phyloP scores from a whole-genome alignment of 1,139 yeast species.

The Yamadazyma epiphylla region DNA sequence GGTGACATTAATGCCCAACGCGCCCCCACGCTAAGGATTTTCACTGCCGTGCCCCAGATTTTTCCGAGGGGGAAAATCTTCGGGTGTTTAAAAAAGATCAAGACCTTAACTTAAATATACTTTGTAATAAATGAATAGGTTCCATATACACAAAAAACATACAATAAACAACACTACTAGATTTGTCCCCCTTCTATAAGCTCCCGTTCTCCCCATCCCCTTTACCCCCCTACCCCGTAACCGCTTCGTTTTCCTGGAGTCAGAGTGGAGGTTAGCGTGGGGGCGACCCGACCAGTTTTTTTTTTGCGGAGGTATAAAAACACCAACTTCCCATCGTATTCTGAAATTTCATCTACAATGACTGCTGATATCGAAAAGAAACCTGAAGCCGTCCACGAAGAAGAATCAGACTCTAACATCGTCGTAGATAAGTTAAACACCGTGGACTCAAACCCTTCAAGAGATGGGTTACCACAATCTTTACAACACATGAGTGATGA shows the following conservation, averaged over 20 bases:
- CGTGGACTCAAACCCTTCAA: neutral
- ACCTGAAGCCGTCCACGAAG: conserved; percentile 5
- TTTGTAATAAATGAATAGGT: no score
- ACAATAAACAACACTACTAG: no score
- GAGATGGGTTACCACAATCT: conserved; percentile 26
- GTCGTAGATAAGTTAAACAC: neutral
- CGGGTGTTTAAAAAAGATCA: no score
- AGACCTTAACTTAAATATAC: no score
- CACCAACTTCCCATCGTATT: neutral
- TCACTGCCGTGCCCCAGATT: no score
- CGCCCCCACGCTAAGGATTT: no score
- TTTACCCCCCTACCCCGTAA: neutral
- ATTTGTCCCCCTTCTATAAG: no score
- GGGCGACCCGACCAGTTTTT: neutral
- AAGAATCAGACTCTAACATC: conserved; percentile 2
- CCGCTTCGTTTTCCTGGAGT: neutral
- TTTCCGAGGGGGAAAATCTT: no score
- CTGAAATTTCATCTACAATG: neutral
- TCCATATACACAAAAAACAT: no score
- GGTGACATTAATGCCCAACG: no score
- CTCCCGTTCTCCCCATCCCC: no score
- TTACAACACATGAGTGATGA: conserved; percentile 29
- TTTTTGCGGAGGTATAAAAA: neutral
- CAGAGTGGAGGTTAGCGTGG: conserved; percentile 1
- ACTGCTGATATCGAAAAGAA: conserved; percentile 2